Conservation (phyloP, 345 rosid genomes). For the Raphanus raphanistrum region DNA sequence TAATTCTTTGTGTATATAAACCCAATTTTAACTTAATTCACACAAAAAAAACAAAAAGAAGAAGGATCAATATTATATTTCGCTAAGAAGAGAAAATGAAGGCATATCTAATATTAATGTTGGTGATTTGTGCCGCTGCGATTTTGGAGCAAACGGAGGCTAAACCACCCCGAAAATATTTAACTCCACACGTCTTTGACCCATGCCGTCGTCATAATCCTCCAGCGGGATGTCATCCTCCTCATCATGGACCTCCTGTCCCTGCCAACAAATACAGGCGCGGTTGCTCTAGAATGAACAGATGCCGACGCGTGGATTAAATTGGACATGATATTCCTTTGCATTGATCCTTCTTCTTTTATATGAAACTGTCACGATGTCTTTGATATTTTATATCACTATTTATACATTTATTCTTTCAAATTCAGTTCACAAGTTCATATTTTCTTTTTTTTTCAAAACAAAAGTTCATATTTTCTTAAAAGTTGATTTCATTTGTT, state of each 20-base stretch:
- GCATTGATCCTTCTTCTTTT: neutral
- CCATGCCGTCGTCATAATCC: constrained; percentile 4
- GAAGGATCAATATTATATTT: constrained; percentile 10
- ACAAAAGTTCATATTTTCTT: too few relatives aligned
- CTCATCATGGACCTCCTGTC: neutral
- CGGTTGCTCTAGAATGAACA: neutral
- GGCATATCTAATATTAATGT: constrained; percentile 19
- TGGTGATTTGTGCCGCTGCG: constrained; percentile 18
- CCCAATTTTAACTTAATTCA: neutral
- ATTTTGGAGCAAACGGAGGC: constrained; percentile 21
- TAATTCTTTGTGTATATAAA: neutral
- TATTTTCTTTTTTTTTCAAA: too few relatives aligned
- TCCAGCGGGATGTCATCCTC: constrained; percentile 4
- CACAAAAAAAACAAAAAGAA: neutral
- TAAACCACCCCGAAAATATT: neutral
- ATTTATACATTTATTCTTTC: too few relatives aligned
- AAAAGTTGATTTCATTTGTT: too few relatives aligned
- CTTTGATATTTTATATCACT: too few relatives aligned
- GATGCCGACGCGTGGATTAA: neutral
- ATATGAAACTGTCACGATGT: neutral
- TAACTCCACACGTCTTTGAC: neutral
- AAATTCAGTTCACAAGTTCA: too few relatives aligned
- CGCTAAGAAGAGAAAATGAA: constrained; percentile 6
- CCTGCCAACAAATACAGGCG: neutral
- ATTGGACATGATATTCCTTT: neutral